phyloP scores from a whole-genome alignment of 139 green algal genomes.

The Parachlorella kessleri region DNA sequence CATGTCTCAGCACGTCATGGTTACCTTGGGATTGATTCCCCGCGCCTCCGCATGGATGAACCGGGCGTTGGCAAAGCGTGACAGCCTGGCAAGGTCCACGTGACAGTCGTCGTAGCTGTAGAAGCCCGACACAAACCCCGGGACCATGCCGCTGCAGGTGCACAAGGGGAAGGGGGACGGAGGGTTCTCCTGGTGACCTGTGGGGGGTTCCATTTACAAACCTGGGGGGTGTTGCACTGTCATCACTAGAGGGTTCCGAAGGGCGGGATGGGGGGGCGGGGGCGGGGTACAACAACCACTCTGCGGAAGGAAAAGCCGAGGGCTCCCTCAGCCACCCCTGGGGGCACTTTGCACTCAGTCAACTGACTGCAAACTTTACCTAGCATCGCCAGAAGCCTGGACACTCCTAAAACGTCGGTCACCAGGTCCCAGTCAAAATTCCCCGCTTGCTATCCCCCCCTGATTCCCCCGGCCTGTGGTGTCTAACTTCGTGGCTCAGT shows the following conservation, averaged over 20 bases:
- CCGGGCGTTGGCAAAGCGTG: slow-evolving; percentile 67
- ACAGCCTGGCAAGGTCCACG: slow-evolving; percentile 86
- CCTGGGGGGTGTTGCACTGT: too few relatives aligned
- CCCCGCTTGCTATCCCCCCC: too few relatives aligned
- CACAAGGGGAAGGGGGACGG: not conserved
- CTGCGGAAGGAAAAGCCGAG: not conserved
- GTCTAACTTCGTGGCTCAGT: not conserved
- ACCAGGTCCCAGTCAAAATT: too few relatives aligned
- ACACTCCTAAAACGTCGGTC: too few relatives aligned
- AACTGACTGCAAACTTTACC: too few relatives aligned
- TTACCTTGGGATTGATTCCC: slow-evolving; percentile 63
- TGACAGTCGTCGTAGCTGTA: slow-evolving; percentile 94
- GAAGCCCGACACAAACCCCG: slow-evolving; percentile 89
- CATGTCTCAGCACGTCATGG: not conserved
- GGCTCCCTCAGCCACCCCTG: too few relatives aligned
- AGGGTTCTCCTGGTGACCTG: too few relatives aligned
- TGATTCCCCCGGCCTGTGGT: not conserved
- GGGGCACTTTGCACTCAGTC: too few relatives aligned
- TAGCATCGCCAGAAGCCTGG: too few relatives aligned
- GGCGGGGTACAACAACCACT: not conserved
- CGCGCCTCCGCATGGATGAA: slow-evolving; percentile 80
- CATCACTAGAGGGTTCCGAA: too few relatives aligned
- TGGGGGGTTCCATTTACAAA: too few relatives aligned
- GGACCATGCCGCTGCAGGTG: slow-evolving; percentile 92
- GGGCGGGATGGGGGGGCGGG: not conserved